A percentile compares a stretch with the other conserved stretches of the same genome.
Conservation (phyloP, 345 rosid species). For the Chamaenerion angustifolium region DNA sequence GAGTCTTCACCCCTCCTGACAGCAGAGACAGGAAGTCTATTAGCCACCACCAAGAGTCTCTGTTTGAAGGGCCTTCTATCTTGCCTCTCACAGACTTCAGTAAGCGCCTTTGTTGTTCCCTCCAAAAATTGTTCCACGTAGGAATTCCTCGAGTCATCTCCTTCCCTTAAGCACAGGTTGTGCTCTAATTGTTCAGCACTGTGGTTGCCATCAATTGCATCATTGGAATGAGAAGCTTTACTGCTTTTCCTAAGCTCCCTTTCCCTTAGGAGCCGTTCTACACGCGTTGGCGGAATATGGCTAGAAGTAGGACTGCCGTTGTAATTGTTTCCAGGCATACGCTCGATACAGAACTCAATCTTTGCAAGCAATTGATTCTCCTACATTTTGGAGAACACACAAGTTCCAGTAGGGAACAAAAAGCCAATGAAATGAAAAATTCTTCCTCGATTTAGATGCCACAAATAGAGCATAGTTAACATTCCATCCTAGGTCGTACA, state of each 20-base stretch:
- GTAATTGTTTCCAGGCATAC: conserved; percentile 92
- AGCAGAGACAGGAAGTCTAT: conserved; percentile 93
- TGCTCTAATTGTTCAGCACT: conserved; percentile 38
- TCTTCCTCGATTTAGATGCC: conserved; percentile 9
- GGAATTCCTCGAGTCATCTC: conserved; percentile 33
- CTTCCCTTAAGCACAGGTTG: conserved; percentile 35
- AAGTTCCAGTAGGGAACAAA: conserved; percentile 10
- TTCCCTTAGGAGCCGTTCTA: conserved; percentile 68
- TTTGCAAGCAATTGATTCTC: conserved; percentile 18
- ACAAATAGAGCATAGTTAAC: background rate
- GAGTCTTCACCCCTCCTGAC: conserved; percentile 87
- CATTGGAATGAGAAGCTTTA: conserved; percentile 36
- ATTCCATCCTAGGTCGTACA: too few species aligned
- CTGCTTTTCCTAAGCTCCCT: conserved; percentile 56
- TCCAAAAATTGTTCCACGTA: conserved; percentile 53
- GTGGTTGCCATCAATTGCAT: conserved; percentile 25
- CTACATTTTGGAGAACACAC: conserved; percentile 35
- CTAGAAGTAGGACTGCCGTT: conserved; percentile 41
- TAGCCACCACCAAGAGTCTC: conserved; percentile 89
- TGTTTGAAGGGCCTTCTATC: conserved; percentile 71
- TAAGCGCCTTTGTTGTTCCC: conserved; percentile 31
- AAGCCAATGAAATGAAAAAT: conserved; percentile 4
- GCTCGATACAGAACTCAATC: conserved; percentile 37
- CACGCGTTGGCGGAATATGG: conserved; percentile 34
- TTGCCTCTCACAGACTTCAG: conserved; percentile 42